Evolutionary conservation across 2,329 filamentous ascomycete genomes (phyloP), one percentile per base, ranked within the genome.

Genomic region (Cladosporium sp.): DNA sequence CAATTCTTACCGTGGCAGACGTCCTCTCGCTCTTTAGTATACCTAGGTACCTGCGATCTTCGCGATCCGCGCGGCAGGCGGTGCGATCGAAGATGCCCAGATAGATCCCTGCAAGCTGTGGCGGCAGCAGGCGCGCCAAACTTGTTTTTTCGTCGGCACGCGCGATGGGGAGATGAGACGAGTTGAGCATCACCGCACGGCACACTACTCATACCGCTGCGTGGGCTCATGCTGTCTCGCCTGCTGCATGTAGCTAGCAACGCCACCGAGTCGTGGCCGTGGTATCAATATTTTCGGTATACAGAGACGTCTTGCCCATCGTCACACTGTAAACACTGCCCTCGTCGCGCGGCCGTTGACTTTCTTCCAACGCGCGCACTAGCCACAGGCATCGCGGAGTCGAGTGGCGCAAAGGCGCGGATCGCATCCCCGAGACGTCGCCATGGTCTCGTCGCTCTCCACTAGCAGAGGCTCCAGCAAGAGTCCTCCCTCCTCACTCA

Each of bases 401-500:
- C 7, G 34, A 49, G 54, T 56, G 54, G 54, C 54, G 54, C 36
- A 56, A 7, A 36, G 20, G 8, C 43, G 25, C 54, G 54, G 54
- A 49, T 56, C 54, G 43, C 40, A 45, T 45, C 51, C 39, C 51
- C 51, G 51, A 55, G 51, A 55, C 51, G 51, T 55, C 37, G 51
- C 54, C 15, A 56, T 56, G 54, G 54, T 38, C 54, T 56, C 17
- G 28, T 19, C 47, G n/a, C 43, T 45, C 28, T 36, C 54, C n/a
- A 28, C 54, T 20, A 56, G 42, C 42, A 56, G 34, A 40, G 30
- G 30, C 54, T 38, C 54, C n/a, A 47, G 42, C 54, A 56, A 56
- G 54, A 56, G 34, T 39, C 54, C 54, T 39, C 54, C 54, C 22
- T 56, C 54, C n/a, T 56, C 54, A 15, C 54, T 56, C 54, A 56